Percentiles rank a stretch among this genome's conserved stretches.
These are phyloP conservation scores for Komagataella pseudopastoris DNA, from an alignment of 805 yeast genomes.

Conservation along the genomic window DNA sequence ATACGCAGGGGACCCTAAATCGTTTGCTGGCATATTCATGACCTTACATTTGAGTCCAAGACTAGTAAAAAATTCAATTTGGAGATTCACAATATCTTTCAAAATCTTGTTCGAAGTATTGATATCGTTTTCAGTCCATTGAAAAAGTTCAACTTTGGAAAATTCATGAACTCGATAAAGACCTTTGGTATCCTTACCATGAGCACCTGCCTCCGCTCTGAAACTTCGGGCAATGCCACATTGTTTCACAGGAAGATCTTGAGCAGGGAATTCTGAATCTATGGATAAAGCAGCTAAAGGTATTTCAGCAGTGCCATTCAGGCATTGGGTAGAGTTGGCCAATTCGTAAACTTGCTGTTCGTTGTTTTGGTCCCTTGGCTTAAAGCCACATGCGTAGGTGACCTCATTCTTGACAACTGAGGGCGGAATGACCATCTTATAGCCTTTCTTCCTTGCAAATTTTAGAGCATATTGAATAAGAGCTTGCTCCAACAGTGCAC, in stretches of 20 bases:
- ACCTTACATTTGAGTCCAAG: constrained; percentile 75
- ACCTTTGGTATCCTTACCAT: constrained; percentile 88
- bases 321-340: constrained; percentile 35
- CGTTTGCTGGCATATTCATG: constrained; percentile 79
- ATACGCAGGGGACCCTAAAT: constrained; percentile 87
- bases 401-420: constrained; percentile 69
- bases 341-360: constrained; percentile 77
- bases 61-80: constrained; percentile 44
- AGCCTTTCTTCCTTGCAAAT: constrained; percentile 55
- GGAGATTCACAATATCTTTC: constrained; percentile 49
- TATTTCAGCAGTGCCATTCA: constrained; percentile 93
- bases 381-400: constrained; percentile 84
- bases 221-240: constrained; percentile 81
- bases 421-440: constrained; percentile 68
- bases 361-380: constrained; percentile 78
- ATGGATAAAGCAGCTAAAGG: constrained; percentile 75
- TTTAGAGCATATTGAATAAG: constrained; percentile 65
- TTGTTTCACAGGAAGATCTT: constrained; percentile 38
- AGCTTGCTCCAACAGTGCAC: constrained; percentile 84
- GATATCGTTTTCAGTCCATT: constrained; percentile 37
- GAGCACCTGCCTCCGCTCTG: constrained; percentile 95
- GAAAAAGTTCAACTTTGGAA: constrained; percentile 85
- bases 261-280: constrained; percentile 24
- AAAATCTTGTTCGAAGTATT: constrained; percentile 31
- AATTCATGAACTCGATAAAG: constrained; percentile 93